Evolutionary conservation across 257 asterid species (phyloP), one percentile per base, ranked within the genome.

Genomic region (Verbena officinalis): DNA sequence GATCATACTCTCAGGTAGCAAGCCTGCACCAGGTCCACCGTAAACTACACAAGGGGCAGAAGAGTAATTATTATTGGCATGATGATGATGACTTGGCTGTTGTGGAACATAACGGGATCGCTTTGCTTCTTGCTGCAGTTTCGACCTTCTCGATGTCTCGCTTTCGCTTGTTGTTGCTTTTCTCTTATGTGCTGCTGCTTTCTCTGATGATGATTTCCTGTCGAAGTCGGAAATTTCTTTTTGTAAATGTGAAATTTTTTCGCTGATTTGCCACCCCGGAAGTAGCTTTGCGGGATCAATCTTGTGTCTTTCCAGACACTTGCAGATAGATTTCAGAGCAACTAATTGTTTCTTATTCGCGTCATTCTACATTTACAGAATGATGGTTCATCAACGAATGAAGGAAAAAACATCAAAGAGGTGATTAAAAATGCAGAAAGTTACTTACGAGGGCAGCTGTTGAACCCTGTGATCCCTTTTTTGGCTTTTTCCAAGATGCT

Each of bases 211-310:
- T 44, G 75, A 36, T 52, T 69, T 83, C 60, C 63, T 77, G 21
- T 69, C 77, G 5, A 24, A 46, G 10, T 74, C 78, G 10, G 81
- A 39, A 23, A 82, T 78, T 1, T 83, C 91, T 62, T 73, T 82
- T 74, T 92, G 86, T 76, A 89, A 72, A 72, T 60, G 62, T 51
- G 59, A n/a, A 16, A 87, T 85, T 65, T 71, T 77, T 54, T 82
- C 86, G 20, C 60, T 73, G 64, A 92, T 73, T 78, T 92, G 87
- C 95, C 97, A 92, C 42, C 87, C 95, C 0, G 97, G 78, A 65
- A 92, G 80, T 57, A 85, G 70, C 71, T 81, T 71, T 27, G 84
- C 52, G 7, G 80, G 75, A 65, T 92, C 94, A 59, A 90, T 68
- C 4, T 62, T 76, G 67, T 92, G 95, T 65, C 82, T 69, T 75